A percentile compares a stretch with the other conserved stretches of the same genome.
Conservation (phyloP, 108 stramenopile genomes). For the Thalassiosira profunda region DNA sequence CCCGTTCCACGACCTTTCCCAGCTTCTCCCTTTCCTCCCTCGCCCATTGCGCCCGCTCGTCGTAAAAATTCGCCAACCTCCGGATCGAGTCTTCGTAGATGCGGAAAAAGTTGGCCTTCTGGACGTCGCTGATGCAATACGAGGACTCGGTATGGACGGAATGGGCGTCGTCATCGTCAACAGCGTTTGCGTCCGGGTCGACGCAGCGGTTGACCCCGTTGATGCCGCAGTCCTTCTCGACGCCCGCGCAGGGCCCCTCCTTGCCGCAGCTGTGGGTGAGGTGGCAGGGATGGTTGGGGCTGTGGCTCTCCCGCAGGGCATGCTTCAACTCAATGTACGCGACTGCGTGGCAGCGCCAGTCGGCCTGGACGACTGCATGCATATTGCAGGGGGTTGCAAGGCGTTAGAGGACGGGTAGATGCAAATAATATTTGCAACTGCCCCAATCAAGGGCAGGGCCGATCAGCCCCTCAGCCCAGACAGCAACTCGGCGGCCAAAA, state of each 20-base stretch:
- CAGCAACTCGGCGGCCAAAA: not conserved
- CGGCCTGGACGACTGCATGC: constrained; percentile 24
- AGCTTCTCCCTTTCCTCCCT: constrained; percentile 48
- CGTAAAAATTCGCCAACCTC: constrained; percentile 63
- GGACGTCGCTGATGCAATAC: constrained; percentile 7
- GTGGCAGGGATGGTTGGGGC: not conserved
- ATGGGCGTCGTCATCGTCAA: constrained; percentile 16
- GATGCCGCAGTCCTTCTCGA: not conserved
- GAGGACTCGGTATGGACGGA: constrained; percentile 46
- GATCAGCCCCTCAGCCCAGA: too few species aligned
- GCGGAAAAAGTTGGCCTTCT: constrained; percentile 43
- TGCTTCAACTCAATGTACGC: constrained; percentile 43
- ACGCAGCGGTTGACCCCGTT: constrained; percentile 3
- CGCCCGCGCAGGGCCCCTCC: not conserved
- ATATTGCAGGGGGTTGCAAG: not conserved
- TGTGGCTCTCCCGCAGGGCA: constrained; percentile 1
- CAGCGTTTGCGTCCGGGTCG: not conserved
- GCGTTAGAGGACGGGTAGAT: not conserved
- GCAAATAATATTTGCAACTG: not conserved
- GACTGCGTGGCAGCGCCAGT: constrained; percentile 45
- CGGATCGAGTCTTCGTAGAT: constrained; percentile 48
- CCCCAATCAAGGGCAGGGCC: not conserved
- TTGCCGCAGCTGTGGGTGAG: not conserved
- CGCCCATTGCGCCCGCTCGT: constrained; percentile 64
- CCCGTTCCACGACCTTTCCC: constrained; percentile 53